phyloP scores from a whole-genome alignment of 495 filamentous ascomycete species.

The Neurospora sp. region DNA sequence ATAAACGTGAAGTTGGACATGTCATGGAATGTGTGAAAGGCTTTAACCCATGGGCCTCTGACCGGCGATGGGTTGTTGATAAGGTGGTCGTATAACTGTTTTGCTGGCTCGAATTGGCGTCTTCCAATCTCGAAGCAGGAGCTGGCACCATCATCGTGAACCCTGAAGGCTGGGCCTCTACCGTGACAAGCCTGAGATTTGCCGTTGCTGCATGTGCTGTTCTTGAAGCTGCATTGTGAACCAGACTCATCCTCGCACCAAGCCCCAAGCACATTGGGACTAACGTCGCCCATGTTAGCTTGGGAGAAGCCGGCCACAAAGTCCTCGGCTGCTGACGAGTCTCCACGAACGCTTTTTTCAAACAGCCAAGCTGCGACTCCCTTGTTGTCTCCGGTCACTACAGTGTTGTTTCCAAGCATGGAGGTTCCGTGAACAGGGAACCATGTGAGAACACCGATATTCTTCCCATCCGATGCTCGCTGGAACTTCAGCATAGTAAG shows the following conservation, averaged over 20 bases:
- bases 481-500: conserved; percentile 78
- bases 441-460: conserved; percentile 77
- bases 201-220: conserved; percentile 67
- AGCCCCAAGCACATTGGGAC: conserved; percentile 78
- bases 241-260: conserved; percentile 74
- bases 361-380: conserved; percentile 84
- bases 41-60: conserved; percentile 52
- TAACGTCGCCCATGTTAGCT: conserved; percentile 87
- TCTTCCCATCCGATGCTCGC: conserved; percentile 58
- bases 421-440: conserved; percentile 93
- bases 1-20: conserved; percentile 65
- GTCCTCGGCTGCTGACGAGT: conserved; percentile 45
- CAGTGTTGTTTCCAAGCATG: conserved; percentile 84
- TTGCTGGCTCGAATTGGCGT: conserved; percentile 62
- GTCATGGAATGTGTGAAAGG: conserved; percentile 67
- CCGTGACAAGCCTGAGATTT: conserved; percentile 72
- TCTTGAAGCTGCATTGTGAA: conserved; percentile 57
- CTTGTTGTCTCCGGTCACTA: conserved; percentile 92
- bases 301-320: conserved; percentile 94
- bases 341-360: conserved; percentile 54
- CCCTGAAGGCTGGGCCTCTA: conserved; percentile 70
- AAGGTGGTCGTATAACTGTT: conserved; percentile 50
- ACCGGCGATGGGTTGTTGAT: conserved; percentile 38
- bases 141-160: conserved; percentile 60
- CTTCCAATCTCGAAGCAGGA: conserved; percentile 73